Conservation (phyloP, 306 rosid genomes). For the Quercus mongolica region DNA sequence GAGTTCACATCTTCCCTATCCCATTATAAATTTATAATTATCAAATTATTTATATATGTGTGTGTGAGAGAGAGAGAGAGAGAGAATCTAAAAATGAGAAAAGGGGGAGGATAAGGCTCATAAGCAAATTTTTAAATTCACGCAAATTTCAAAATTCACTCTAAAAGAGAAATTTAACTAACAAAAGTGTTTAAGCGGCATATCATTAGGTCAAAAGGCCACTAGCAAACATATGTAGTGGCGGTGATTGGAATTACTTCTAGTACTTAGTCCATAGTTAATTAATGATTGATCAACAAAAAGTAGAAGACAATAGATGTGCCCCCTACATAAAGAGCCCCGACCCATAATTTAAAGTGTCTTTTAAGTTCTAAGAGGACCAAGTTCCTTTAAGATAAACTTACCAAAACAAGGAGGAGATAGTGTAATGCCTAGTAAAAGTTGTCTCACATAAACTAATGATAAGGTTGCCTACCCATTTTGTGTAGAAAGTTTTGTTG, state of each 20-base stretch:
- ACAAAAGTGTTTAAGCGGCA: too few relatives aligned
- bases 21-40: too few relatives aligned
- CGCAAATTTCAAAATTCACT: too few relatives aligned
- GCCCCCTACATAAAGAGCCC: neutral
- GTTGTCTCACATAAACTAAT: neutral
- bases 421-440: neutral
- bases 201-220: too few relatives aligned
- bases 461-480: neutral
- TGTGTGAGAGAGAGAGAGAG: too few relatives aligned
- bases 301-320: neutral
- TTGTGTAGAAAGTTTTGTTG: neutral
- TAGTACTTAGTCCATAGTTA: neutral
- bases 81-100: too few relatives aligned
- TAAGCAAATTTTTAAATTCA: too few relatives aligned
- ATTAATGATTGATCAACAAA: neutral
- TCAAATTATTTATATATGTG: too few relatives aligned
- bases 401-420: conserved; percentile 10
- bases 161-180: too few relatives aligned
- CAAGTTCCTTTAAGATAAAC: conserved; percentile 15
- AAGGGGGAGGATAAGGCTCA: too few relatives aligned
- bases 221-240: neutral
- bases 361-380: conserved; percentile 1
- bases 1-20: too few relatives aligned
- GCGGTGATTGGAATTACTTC: neutral
- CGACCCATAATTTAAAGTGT: neutral